Base-by-base conservation (phyloP, 2,329 filamentous ascomycete genomes). In the Cephalotrichum gorgonifer region DNA sequence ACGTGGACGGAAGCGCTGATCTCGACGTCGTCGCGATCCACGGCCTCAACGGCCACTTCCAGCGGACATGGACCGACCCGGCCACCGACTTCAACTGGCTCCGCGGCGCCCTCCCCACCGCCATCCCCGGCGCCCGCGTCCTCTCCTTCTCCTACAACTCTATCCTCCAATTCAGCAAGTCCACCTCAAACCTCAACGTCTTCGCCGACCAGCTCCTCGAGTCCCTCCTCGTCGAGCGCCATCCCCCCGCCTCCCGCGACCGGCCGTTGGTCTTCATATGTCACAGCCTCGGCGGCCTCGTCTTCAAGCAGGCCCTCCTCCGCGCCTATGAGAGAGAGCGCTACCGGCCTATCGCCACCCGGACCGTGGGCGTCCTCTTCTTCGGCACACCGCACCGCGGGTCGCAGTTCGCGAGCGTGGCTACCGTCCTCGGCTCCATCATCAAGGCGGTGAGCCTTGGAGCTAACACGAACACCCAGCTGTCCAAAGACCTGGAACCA, bases 361-460 rank as follows among this genome's bases (percentile, higher is more conserved):
- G 76, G 53, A 81, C 76, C 49, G 76, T 81, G 52, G 78, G 78
- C 1, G 72, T 79, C 44, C 75, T 75, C 0, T 82, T 83, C 53
- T 75, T 79, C 57, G 70, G 70, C 17, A 78, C 78, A 1, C 79
- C 79, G 0, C 79, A 83, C 54, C 76, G 76, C 22, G 79, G 79
- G 2, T 81, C 78, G 28, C 28, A 30, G 28, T 30, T 30, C 28
- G 28, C 28, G 28, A 30, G 28, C 28, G 28, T 30, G 28, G 28
- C 28, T 12, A 30, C 28, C 28, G 28, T 30, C 28, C 28, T 30
- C 0, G 81, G 75, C 39, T 81, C 81, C 56, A 68, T 82, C 54
- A 78, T 77, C 2, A 78, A 78, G 64, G 67, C 67, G 0, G 28
- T 12, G 28, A 72, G 72, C 42, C 68, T 81, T 17, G 69, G 72